Percentiles rank a stretch among this genome's conserved stretches.
Evolutionary conservation across 139 green algal genomes (phyloP).

Genomic region (Protoeuglena noctilucae): DNA sequence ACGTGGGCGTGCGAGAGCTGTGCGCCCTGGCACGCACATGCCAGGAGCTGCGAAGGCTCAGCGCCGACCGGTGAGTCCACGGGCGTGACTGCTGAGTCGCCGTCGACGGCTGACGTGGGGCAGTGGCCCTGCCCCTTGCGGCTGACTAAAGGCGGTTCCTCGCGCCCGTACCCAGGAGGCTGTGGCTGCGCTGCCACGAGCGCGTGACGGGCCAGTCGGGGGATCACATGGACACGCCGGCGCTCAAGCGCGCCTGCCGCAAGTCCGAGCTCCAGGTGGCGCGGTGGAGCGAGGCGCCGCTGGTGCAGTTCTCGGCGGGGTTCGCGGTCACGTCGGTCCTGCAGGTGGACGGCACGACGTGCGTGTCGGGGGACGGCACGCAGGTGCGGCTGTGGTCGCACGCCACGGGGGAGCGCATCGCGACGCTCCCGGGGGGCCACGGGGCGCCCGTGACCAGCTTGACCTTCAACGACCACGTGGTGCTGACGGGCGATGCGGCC

Average conservation of each 20-base stretch:
- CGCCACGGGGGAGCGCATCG: slow-evolving; percentile 20
- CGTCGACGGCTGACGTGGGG: no score
- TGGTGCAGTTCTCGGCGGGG: slow-evolving; percentile 14
- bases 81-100: no score
- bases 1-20: slow-evolving; percentile 15
- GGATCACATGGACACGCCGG: slow-evolving; percentile 1
- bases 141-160: no score
- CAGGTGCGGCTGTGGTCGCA: slow-evolving; percentile 27
- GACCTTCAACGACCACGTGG: slow-evolving; percentile 21
- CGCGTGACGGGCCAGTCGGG: no score
- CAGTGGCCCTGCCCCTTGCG: no score
- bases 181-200: no score
- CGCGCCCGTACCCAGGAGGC: no score
- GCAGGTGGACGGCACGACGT: slow-evolving; percentile 31
- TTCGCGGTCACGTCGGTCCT: slow-evolving; percentile 14
- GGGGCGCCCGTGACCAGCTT: slow-evolving; percentile 20
- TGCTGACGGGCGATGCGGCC: slow-evolving; percentile 22
- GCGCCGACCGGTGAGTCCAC: no score
- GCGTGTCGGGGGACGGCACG: slow-evolving; percentile 18
- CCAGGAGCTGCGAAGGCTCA: no score
- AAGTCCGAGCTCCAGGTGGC: slow-evolving; percentile 20
- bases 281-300: slow-evolving; percentile 11
- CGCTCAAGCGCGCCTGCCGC: slow-evolving; percentile 26
- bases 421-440: slow-evolving; percentile 20
- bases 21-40: slow-evolving; percentile 16